phyloP scores from a whole-genome alignment of 306 rosid species.

The Aeschynomene evenia region DNA sequence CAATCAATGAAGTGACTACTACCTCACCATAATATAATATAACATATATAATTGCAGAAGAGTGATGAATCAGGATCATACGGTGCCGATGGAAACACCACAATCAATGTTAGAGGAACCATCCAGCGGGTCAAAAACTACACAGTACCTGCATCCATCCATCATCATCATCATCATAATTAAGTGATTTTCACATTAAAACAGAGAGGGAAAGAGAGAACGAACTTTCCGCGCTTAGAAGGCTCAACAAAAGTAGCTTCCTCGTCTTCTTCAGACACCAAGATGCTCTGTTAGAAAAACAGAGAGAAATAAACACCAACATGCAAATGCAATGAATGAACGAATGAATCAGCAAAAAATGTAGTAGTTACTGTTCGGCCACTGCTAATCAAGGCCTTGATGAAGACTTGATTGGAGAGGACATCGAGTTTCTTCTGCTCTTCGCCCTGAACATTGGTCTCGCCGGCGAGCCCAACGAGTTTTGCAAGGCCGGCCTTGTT shows the following conservation, averaged over 20 bases:
- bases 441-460: conserved; percentile 98
- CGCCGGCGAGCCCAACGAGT: conserved; percentile 98
- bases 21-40: background rate
- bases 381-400: conserved; percentile 90
- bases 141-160: conserved; percentile 65
- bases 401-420: conserved; percentile 90
- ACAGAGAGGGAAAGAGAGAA: background rate
- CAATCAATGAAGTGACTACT: conserved; percentile 18
- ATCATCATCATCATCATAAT: background rate
- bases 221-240: conserved; percentile 48
- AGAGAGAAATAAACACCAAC: background rate
- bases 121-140: conserved; percentile 79
- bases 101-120: conserved; percentile 79
- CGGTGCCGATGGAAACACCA: conserved; percentile 98
- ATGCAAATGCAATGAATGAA: conserved; percentile 8
- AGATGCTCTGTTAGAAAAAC: conserved; percentile 61
- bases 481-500: conserved; percentile 98
- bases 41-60: background rate
- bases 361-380: conserved; percentile 89
- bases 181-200: background rate
- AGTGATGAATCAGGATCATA: conserved; percentile 36
- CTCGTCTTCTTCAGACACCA: conserved; percentile 98
- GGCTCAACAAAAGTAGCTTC: conserved; percentile 80
- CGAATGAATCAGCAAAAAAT: background rate
- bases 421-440: conserved; percentile 98